Conservation (phyloP, 257 asterid genomes). For the Solanum gandarillasii region DNA sequence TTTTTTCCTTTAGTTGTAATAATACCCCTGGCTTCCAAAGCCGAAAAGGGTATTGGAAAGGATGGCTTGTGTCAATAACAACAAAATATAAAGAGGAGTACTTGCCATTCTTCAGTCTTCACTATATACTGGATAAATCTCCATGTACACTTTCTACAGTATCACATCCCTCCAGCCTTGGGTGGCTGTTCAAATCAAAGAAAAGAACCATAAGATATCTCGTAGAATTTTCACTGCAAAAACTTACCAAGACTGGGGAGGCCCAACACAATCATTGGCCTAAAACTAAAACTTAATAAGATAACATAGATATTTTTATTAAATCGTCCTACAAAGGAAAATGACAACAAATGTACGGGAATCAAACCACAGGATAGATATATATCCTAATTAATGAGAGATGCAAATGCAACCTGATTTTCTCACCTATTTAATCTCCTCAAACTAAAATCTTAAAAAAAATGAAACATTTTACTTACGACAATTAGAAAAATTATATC, state of each 20-base stretch:
- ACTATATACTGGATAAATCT: constrained; percentile 13
- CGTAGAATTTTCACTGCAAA: neutral
- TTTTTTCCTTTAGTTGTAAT: neutral
- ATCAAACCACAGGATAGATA: neutral
- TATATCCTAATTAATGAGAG: neutral
- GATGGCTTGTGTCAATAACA: neutral
- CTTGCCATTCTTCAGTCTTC: constrained; percentile 4
- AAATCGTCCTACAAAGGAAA: neutral
- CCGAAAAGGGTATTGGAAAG: neutral
- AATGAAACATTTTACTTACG: neutral
- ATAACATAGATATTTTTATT: no score
- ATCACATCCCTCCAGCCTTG: constrained; percentile 27
- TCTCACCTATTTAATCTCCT: neutral
- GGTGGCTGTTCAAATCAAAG: constrained; percentile 28
- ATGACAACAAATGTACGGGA: neutral
- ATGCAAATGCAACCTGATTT: neutral
- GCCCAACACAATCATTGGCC: neutral
- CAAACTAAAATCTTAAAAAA: neutral
- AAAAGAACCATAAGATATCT: neutral
- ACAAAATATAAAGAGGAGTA: neutral
- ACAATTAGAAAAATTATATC: neutral
- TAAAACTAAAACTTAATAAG: neutral
- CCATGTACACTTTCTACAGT: constrained; percentile 15
- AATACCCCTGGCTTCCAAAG: neutral
- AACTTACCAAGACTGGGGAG: neutral